phyloP scores from a whole-genome alignment of 345 rosid species.

The Salix arbutifolia region DNA sequence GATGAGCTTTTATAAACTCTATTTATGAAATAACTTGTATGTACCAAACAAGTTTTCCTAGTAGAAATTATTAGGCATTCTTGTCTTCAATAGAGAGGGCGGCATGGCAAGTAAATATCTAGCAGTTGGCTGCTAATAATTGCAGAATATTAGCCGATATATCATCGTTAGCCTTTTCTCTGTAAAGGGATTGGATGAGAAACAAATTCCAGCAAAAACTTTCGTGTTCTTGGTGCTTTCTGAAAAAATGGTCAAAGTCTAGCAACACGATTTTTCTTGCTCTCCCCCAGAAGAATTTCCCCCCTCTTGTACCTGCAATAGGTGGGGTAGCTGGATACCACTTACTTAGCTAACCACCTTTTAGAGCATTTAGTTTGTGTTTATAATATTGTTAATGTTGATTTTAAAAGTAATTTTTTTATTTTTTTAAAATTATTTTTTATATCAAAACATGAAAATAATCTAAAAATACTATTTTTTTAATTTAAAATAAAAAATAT shows the following conservation, averaged over 20 bases:
- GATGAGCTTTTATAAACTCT: no score
- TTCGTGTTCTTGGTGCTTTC: neutral
- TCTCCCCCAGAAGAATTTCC: neutral
- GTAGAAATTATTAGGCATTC: neutral
- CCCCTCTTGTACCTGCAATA: neutral
- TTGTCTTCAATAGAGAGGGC: neutral
- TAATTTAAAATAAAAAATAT: no score
- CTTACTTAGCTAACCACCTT: neutral
- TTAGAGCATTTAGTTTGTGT: neutral
- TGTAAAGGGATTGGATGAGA: neutral
- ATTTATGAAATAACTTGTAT: no score
- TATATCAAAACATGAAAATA: no score
- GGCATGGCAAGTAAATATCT: neutral
- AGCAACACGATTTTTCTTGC: neutral
- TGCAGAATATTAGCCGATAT: neutral
- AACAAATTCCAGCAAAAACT: neutral
- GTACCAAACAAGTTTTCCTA: neutral
- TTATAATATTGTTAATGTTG: no score
- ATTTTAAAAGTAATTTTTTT: no score
- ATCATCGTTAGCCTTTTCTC: neutral
- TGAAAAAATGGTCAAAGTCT: neutral
- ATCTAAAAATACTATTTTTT: no score
- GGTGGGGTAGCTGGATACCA: neutral
- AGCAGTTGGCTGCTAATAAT: neutral
- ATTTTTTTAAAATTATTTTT: no score